phyloP scores from a whole-genome alignment of 2,329 filamentous ascomycete species.

The Colletotrichum falcatum region DNA sequence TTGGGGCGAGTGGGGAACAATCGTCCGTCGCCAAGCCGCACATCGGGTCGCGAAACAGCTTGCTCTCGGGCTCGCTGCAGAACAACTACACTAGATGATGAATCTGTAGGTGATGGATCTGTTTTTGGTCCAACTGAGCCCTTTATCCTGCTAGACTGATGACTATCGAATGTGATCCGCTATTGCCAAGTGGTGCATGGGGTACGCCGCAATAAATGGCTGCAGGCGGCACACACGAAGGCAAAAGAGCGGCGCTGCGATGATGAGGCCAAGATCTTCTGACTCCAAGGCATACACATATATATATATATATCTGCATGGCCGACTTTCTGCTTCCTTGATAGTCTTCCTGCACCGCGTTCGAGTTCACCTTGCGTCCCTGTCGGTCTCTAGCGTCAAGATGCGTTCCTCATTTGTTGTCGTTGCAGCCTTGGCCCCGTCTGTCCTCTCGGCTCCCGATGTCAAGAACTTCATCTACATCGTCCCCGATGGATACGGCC shows the following conservation, averaged over 20 bases:
- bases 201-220: background rate
- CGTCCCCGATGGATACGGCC: conserved; percentile 49
- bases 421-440: conserved; percentile 25
- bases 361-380: conserved; percentile 7
- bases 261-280: conserved; percentile 7
- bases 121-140: background rate
- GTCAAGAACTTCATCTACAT: conserved; percentile 51
- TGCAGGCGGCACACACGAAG: conserved; percentile 2
- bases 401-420: conserved; percentile 35
- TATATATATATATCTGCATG: conserved; percentile 23
- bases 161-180: conserved; percentile 20
- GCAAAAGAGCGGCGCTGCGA: background rate
- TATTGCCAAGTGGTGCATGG: conserved; percentile 14
- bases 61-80: conserved; percentile 33
- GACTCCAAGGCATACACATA: conserved; percentile 8
- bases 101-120: conserved; percentile 17
- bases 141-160: background rate
- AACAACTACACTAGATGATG: conserved; percentile 24
- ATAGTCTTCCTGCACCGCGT: background rate
- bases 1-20: conserved; percentile 26
- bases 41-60: conserved; percentile 22
- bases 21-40: conserved; percentile 21
- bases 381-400: conserved; percentile 15
- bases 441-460: conserved; percentile 27
- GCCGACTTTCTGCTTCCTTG: background rate